A percentile compares a stretch with the other conserved stretches of the same genome.
These are phyloP conservation scores for Citrullus amarus DNA, from an alignment of 306 rosid species.

Conservation along the genomic window DNA sequence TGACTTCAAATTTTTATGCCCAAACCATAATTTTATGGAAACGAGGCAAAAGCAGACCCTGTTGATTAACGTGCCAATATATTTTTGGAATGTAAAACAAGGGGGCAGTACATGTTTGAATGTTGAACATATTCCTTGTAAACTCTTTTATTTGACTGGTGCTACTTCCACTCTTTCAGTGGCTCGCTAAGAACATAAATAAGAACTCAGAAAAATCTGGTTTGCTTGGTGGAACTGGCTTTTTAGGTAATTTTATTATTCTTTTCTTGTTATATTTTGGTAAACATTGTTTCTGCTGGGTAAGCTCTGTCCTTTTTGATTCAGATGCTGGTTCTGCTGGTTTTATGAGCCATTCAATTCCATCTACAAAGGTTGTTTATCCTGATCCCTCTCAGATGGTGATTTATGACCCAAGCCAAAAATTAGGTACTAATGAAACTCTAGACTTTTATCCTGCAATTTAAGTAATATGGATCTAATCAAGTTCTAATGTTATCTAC, in stretches of 20 bases:
- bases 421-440: constrained; percentile 36
- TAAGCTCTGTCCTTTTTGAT: constrained; percentile 4
- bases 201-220: constrained; percentile 42
- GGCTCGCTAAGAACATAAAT: constrained; percentile 60
- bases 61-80: neutral
- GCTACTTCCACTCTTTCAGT: constrained; percentile 34
- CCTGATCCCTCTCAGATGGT: constrained; percentile 84
- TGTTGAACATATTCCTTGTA: neutral
- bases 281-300: neutral
- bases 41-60: neutral
- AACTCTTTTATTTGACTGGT: neutral
- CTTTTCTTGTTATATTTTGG: constrained; percentile 4
- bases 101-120: neutral
- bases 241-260: constrained; percentile 34
- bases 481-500: neutral
- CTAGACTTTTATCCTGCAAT: neutral
- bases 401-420: constrained; percentile 75
- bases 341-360: constrained; percentile 27
- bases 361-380: constrained; percentile 44
- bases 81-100: neutral
- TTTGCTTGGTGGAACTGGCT: constrained; percentile 33
- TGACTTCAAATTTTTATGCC: neutral
- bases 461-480: neutral
- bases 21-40: neutral
- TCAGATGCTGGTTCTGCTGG: constrained; percentile 43